Percentiles rank a stretch among this genome's conserved stretches.
Conservation (phyloP, 371 early-diverging fungal species). For the Batrachochytrium dendrobatidis region DNA sequence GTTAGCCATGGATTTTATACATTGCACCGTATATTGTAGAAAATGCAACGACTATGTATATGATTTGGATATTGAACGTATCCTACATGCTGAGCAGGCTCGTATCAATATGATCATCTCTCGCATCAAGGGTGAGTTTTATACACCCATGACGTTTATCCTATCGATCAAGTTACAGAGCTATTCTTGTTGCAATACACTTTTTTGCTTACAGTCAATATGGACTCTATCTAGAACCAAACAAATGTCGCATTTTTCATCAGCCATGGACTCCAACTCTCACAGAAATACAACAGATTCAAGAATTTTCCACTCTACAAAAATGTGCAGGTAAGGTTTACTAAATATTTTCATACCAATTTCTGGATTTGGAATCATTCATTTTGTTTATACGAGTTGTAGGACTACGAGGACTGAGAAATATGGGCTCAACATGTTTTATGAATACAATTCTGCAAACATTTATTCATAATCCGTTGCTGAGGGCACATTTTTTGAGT, state of each 20-base stretch:
- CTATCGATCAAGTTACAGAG: background rate
- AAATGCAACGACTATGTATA: slow-evolving; percentile 81
- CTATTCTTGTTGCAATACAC: background rate
- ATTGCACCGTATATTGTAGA: slow-evolving; percentile 61
- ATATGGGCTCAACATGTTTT: slow-evolving; percentile 93
- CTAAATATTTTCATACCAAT: background rate
- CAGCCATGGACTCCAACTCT: slow-evolving; percentile 43
- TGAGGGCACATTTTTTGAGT: slow-evolving; percentile 78
- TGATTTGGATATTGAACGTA: slow-evolving; percentile 65
- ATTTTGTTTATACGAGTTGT: slow-evolving; percentile 5
- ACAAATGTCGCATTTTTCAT: slow-evolving; percentile 34
- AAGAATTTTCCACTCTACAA: slow-evolving; percentile 38
- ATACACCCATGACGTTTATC: background rate
- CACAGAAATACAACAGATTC: slow-evolving; percentile 47
- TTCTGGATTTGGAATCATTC: background rate
- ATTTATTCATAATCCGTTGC: slow-evolving; percentile 81
- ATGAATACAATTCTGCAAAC: slow-evolving; percentile 91
- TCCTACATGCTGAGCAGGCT: slow-evolving; percentile 50
- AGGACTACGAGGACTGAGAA: slow-evolving; percentile 82
- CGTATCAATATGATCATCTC: slow-evolving; percentile 43
- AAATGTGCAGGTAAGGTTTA: slow-evolving; percentile 16
- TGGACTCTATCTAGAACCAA: slow-evolving; percentile 32
- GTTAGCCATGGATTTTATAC: slow-evolving; percentile 63
- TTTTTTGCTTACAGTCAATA: background rate
- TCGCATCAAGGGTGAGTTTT: slow-evolving; percentile 28